Evolutionary conservation across 805 yeast genomes (phyloP), one percentile per base, ranked within the genome.

Genomic region (Starmerella cellae): DNA sequence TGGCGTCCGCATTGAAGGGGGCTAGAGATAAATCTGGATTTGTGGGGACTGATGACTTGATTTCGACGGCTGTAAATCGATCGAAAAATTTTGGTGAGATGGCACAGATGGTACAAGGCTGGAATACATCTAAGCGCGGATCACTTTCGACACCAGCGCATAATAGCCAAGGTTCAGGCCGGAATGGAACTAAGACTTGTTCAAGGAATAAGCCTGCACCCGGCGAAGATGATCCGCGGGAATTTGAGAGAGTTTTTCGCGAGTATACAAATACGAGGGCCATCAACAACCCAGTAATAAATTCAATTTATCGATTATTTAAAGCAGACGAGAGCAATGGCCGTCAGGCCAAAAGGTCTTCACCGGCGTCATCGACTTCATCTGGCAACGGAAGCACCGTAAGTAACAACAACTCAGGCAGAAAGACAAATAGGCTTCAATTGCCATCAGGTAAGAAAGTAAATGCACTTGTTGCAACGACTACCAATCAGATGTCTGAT

Each of bases 1-100:
- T 52, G 56, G 56, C 56, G 2, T 32, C 45, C 10, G 56, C 55
- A 2, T 37, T 52, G 20, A 48, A 51, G 30, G 47, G 43, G 4
- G 46, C 42, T 18, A 47, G 51, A 3, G 38, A 39, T 21, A 45
- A 49, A 24, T 37, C 51, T 1, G 48, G 49, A 4, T 54, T 54
- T 28, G 49, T 54, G 5, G 51, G 47, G 5, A 50, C 46, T 11
- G 47, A 46, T n/a, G 58, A 54, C 34, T 35, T 54, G 13, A 36
- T 52, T 9, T 44, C 51, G 19, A 42, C 47, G 2, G 58, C 56
- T 2, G 51, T 50, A n/a, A 37, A 38, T 29, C 14, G 48, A 17
- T 48, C 52, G 10, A 47, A 41, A 23, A 47, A 48, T 32, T 30
- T 48, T 5, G 52, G 52, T 3, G 47, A 47, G n/a, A 47, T 48